Evolutionary conservation across 371 early-diverging fungal species (phyloP), one percentile per base, ranked within the genome.

Genomic region (Mortierella sp.): DNA sequence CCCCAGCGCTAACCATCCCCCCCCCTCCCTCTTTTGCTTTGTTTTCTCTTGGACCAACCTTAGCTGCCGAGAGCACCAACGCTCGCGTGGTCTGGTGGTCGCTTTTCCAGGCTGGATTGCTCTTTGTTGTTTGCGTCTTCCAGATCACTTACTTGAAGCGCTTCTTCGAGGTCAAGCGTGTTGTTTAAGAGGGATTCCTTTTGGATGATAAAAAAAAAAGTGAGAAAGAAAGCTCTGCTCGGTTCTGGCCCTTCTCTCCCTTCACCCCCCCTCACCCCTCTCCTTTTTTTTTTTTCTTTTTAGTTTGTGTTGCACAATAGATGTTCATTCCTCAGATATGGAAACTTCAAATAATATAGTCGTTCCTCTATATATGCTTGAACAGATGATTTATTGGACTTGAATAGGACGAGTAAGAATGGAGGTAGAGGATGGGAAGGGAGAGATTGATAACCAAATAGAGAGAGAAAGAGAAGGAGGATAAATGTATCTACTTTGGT

Each of bases 41-140:
- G 45, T 2, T 19, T 53, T 63, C 21, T 29, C 55, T 7, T 57
- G 2, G 28, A 50, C 47, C 37, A 3, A 37, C 9, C 37, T 37
- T 81, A 93, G 93, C 93, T 74, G 91, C 90, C 68, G 91, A 92
- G 79, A 88, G 88, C 77, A 92, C 92, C n/a, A 91, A 93, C 73
- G 70, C 85, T 44, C 89, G 93, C 69, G 92, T 92, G 44, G 87
- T 90, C 62, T 91, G 91, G 90, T 93, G 93, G 93, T 91, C 93
- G n/a, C 68, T 91, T 23, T 82, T 88, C 57, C 91, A 94, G 80
- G 74, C 87, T 45, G 82, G 66, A 21, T 77, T 93, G 62, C 79
- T 94, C 51, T 74, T 89, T 29, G 84, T 82, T 47, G 92, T 91
- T 58, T 90, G 90, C 71, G 70, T 85, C 50, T 91, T 88, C 86